Evolutionary conservation across 2,329 filamentous ascomycete species (phyloP).

Genomic region (Beauveria australis): DNA sequence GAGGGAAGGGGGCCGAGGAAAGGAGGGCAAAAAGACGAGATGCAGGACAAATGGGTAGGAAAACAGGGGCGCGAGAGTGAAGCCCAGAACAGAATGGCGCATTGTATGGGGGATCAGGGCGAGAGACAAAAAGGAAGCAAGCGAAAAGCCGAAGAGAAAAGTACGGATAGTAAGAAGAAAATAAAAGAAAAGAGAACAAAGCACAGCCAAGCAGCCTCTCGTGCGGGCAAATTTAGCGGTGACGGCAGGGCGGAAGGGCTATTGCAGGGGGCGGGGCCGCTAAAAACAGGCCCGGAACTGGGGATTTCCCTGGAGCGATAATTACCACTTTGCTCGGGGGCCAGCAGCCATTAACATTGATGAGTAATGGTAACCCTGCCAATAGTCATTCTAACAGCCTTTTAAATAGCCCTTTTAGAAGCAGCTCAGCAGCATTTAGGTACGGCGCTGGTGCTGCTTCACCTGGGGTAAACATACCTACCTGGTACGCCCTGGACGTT

Average conservation of each 20-base stretch:
- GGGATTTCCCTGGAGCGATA: too few species aligned
- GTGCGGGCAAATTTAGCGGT: neutral
- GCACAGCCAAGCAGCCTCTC: too few species aligned
- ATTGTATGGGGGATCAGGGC: neutral
- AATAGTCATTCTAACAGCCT: too few species aligned
- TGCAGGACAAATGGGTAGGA: neutral
- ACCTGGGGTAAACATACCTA: too few species aligned
- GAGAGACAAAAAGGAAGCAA: neutral
- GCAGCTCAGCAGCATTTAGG: neutral
- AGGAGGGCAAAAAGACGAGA: neutral
- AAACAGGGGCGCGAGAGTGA: conserved; percentile 4
- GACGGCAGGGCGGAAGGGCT: neutral
- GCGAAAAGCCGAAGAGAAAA: neutral
- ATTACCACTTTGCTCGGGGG: too few species aligned
- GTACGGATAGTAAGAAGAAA: too few species aligned
- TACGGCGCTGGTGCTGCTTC: neutral
- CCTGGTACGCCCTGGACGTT: too few species aligned
- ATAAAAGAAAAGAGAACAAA: too few species aligned
- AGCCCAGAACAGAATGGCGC: conserved; percentile 1
- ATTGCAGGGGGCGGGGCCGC: neutral
- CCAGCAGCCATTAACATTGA: too few species aligned
- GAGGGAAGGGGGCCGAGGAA: neutral
- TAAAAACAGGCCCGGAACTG: neutral
- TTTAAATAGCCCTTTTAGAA: too few species aligned
- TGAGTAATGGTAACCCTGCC: too few species aligned